Percentiles rank a stretch among this genome's conserved stretches.
Evolutionary conservation across 2,329 filamentous ascomycete species (phyloP).

Genomic region (Colletotrichum graminicola): DNA sequence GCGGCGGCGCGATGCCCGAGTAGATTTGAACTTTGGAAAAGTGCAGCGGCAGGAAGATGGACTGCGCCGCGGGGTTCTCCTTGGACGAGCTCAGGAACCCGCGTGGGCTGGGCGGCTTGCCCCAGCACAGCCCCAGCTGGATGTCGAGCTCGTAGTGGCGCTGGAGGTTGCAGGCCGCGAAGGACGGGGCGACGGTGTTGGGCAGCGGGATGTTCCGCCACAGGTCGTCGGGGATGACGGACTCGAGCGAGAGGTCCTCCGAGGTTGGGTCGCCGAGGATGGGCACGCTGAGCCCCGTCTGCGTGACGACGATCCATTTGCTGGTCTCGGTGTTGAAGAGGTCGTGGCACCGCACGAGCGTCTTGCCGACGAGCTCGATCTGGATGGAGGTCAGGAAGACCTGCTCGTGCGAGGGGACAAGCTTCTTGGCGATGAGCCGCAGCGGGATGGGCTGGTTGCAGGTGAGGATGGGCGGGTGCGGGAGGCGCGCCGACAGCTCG

Average conservation of each 20-base stretch:
- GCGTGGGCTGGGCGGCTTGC: conserved; percentile 60
- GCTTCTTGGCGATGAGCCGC: conserved; percentile 82
- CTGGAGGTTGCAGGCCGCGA: conserved; percentile 88
- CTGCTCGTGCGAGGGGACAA: conserved; percentile 75
- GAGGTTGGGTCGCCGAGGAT: conserved; percentile 69
- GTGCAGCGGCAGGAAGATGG: conserved; percentile 81
- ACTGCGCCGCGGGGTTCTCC: conserved; percentile 60
- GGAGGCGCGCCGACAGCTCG: conserved; percentile 82
- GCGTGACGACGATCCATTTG: conserved; percentile 81
- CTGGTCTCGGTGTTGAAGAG: conserved; percentile 76
- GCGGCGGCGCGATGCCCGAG: conserved; percentile 87
- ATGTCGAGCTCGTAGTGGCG: conserved; percentile 88
- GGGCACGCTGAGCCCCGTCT: conserved; percentile 77
- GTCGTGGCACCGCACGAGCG: conserved; percentile 82
- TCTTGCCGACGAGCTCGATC: conserved; percentile 84
- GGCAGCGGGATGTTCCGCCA: conserved; percentile 83
- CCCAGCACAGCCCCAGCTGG: conserved; percentile 82
- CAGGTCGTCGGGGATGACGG: conserved; percentile 75
- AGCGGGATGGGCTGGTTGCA: conserved; percentile 89
- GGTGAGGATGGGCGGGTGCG: conserved; percentile 88
- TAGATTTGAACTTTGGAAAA: conserved; percentile 82
- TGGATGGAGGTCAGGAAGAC: conserved; percentile 84
- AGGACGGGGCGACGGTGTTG: conserved; percentile 88
- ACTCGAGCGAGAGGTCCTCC: conserved; percentile 73
- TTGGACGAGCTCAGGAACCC: conserved; percentile 48